Evolutionary conservation across 1,284 basidiomycete species (phyloP).

Genomic region (Phylloporus sp.): DNA sequence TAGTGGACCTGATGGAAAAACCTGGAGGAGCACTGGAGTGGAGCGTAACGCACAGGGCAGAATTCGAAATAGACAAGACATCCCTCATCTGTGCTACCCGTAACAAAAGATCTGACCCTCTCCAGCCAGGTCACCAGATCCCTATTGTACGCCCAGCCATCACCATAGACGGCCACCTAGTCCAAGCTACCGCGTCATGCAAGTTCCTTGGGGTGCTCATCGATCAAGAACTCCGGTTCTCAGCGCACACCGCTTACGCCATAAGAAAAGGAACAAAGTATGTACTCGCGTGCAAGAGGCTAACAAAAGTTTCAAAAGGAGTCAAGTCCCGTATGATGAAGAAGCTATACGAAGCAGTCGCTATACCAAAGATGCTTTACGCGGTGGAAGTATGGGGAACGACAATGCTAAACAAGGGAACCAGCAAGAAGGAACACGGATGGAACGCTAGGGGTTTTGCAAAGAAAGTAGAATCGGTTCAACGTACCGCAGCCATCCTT

Average conservation of each 20-base stretch:
- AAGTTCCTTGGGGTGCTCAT: neutral
- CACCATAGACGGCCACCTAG: neutral
- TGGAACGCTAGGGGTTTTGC: neutral
- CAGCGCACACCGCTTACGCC: neutral
- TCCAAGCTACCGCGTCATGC: neutral
- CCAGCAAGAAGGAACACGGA: neutral
- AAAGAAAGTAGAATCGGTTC: neutral
- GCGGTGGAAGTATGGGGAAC: conserved; percentile 9
- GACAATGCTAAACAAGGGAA: neutral
- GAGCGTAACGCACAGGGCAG: neutral
- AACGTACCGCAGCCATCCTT: neutral
- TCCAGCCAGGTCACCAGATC: too few relatives aligned
- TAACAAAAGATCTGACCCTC: neutral
- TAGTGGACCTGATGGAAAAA: too few relatives aligned
- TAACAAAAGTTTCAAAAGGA: neutral
- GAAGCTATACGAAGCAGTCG: conserved; percentile 34
- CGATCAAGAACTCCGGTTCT: neutral
- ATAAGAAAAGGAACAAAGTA: conserved; percentile 11
- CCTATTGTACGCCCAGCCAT: neutral
- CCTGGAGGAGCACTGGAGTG: too few relatives aligned
- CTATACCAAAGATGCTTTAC: too few relatives aligned
- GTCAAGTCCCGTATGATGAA: neutral
- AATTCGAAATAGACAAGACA: neutral
- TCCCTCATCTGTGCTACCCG: neutral
- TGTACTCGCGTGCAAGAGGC: neutral